Evolutionary conservation across 495 filamentous ascomycete genomes (phyloP), one percentile per base, ranked within the genome.

Genomic region (Hypoxylon perforatum): DNA sequence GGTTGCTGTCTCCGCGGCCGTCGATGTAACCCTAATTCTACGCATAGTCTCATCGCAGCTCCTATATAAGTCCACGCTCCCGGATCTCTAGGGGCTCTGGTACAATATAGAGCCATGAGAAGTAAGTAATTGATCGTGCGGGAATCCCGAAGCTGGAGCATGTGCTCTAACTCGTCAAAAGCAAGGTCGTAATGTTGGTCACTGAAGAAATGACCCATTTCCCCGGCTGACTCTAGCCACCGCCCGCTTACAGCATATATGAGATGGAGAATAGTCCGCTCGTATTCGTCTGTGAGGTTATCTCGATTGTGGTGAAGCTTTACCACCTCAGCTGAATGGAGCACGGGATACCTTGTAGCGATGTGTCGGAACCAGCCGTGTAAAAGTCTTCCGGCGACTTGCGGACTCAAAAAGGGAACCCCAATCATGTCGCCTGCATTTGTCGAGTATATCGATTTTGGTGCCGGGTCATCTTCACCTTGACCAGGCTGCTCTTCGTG

Each of bases 11-110:
- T 77, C 30, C 82, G 75, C 49, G 78, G 80, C 53, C 78, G 81
- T 19, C 82, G 77, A 53, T 86, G 82, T n/a, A 85, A 77, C 2
- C 82, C 84, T n/a, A 86, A 73, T 58, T 86, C 82, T 50, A 86
- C 80, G 38, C 82, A 82, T 19, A 81, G 79, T 44, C 78, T 81
- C 80, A 86, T 84, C 2, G 82, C 82, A 15, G 81, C 75, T 52
- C 82, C 82, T 14, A 86, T 54, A 19, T 70, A 74, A 0, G 69
- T 72, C 73, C 73, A 76, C 6, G 69, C 71, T 1, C 71, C 71
- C 0, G 73, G 71, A 38, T 76, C 71, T 42, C 68, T 61, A 2
- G 73, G 73, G 6, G 70, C 68, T 53, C 73, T 61, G 18, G 70
- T 69, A 45, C 69, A 76, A 42, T 76, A 70, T 4, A 72, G 57